Base-by-base conservation (phyloP, 192 early-diverging fungal genomes). In the Fimicolochytrium jonesii region DNA sequence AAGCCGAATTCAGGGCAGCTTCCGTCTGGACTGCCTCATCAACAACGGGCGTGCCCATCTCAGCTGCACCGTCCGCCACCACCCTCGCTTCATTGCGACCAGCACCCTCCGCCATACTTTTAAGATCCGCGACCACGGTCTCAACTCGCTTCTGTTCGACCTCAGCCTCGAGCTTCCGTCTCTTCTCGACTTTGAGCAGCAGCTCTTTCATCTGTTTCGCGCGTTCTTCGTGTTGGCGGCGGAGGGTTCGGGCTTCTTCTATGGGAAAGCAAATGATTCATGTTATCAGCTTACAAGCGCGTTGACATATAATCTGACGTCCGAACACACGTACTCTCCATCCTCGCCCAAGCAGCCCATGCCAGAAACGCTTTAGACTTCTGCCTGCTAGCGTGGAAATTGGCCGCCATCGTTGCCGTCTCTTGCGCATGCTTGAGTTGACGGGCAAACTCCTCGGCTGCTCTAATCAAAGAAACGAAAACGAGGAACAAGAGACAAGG, bases 201-300 rank as follows among this genome's bases (percentile, higher is more conserved):
- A 50, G 18, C 32, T 62, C 47, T 30, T 50, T 50, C 60, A 62
- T 62, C 15, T 48, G 60, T n/a, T 20, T 26, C 22, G 60, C 60
- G 25, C 60, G 60, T 41, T 62, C 47, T 30, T 62, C 60, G 25
- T 62, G 60, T 34, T 52, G 45, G 18, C 26, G n/a, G 4, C 60
- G 60, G 32, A 37, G 3, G 29, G 20, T 15, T 25, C 49, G 39
- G 11, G 28, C 30, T 35, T 62, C 60, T 25, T 23, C 60, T 62
- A 25, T 36, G 1, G 41, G 20, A 18, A 42, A 1, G 41, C 17
- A 42, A 42, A 42, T 42, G 41, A 18, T n/a, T n/a, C n/a, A n/a
- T n/a, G n/a, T n/a, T n/a, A n/a, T n/a, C n/a, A n/a, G n/a, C n/a
- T n/a, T n/a, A 9, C 9, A 55, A 15, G 10, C 3, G 23, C 25